A percentile compares a stretch with the other conserved stretches of the same genome.
Conservation (phyloP, 2,329 filamentous ascomycete genomes). For the Thielaviopsis euricoi region DNA sequence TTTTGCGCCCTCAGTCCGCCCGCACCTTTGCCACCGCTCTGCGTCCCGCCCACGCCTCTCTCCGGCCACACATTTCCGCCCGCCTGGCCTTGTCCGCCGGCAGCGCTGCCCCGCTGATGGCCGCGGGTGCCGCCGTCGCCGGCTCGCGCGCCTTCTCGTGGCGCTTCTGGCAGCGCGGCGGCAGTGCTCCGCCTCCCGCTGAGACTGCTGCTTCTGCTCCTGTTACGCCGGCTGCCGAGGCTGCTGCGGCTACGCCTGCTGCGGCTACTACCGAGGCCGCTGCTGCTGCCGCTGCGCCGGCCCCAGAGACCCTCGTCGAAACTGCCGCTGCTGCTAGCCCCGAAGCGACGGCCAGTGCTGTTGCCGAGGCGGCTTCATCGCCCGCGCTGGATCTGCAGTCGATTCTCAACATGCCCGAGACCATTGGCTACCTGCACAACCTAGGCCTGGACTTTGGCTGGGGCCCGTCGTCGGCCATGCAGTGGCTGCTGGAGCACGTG, state of each 20-base stretch:
- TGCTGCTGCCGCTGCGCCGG: slow-evolving; percentile 9
- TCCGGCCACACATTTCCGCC: slow-evolving; percentile 6
- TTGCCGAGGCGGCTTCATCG: slow-evolving; percentile 11
- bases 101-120: neutral
- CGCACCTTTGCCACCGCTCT: slow-evolving; percentile 6
- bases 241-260: slow-evolving; percentile 5
- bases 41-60: neutral
- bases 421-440: slow-evolving; percentile 65
- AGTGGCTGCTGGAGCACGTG: slow-evolving; percentile 66
- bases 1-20: neutral
- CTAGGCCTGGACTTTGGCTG: slow-evolving; percentile 79
- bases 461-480: slow-evolving; percentile 56
- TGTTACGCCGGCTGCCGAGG: slow-evolving; percentile 13
- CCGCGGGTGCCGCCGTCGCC: slow-evolving; percentile 9
- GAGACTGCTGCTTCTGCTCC: slow-evolving; percentile 12
- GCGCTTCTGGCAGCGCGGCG: slow-evolving; percentile 11
- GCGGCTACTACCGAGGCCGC: slow-evolving; percentile 9
- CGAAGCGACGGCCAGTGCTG: slow-evolving; percentile 13
- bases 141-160: slow-evolving; percentile 11
- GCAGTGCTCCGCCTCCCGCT: slow-evolving; percentile 3
- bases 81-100: neutral
- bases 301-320: slow-evolving; percentile 1
- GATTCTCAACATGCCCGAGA: slow-evolving; percentile 45
- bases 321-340: slow-evolving; percentile 13
- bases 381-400: slow-evolving; percentile 18